These are phyloP conservation scores for Pseudopyricularia cyperi DNA, from an alignment of 2,329 filamentous ascomycete genomes.

Conservation along the genomic window DNA sequence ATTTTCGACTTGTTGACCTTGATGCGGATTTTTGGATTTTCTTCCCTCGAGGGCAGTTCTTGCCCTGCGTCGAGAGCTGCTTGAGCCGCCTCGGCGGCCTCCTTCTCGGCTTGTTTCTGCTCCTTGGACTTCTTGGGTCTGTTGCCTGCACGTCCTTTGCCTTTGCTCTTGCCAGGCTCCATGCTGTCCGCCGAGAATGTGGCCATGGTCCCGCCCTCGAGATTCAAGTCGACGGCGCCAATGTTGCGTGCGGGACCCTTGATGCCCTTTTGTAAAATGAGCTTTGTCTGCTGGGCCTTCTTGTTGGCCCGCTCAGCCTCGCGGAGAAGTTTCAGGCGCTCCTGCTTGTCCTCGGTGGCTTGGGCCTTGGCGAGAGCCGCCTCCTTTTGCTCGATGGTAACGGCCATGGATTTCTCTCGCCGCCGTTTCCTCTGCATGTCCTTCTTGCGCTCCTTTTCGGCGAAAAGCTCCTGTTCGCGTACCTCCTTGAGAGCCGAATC, in stretches of 20 bases:
- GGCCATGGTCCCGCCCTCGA: constrained; percentile 75
- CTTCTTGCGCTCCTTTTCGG: constrained; percentile 98
- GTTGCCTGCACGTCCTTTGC: constrained; percentile 43
- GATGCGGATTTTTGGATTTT: constrained; percentile 45
- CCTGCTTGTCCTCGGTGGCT: constrained; percentile 67
- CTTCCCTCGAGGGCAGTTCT: constrained; percentile 48
- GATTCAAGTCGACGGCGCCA: constrained; percentile 61
- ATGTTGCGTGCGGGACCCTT: constrained; percentile 60
- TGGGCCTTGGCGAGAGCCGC: constrained; percentile 67
- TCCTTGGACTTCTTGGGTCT: constrained; percentile 85
- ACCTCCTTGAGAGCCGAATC: constrained; percentile 75
- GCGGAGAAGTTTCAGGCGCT: constrained; percentile 66
- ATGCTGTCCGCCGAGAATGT: constrained; percentile 62
- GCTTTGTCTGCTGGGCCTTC: constrained; percentile 82
- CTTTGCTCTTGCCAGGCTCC: constrained; percentile 36
- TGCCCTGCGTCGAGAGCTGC: constrained; percentile 70
- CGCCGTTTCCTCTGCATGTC: constrained; percentile 97
- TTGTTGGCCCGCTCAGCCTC: constrained; percentile 85
- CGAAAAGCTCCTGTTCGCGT: constrained; percentile 75
- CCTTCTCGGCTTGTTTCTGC: constrained; percentile 70
- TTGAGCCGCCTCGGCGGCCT: constrained; percentile 76
- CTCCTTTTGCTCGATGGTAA: constrained; percentile 84
- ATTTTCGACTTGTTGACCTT: constrained; percentile 36
- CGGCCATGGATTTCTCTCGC: constrained; percentile 88
- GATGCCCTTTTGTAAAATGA: constrained; percentile 74